Evolutionary conservation across 345 rosid species (phyloP), one percentile per base, ranked within the genome.

Genomic region (Combretum micranthum): DNA sequence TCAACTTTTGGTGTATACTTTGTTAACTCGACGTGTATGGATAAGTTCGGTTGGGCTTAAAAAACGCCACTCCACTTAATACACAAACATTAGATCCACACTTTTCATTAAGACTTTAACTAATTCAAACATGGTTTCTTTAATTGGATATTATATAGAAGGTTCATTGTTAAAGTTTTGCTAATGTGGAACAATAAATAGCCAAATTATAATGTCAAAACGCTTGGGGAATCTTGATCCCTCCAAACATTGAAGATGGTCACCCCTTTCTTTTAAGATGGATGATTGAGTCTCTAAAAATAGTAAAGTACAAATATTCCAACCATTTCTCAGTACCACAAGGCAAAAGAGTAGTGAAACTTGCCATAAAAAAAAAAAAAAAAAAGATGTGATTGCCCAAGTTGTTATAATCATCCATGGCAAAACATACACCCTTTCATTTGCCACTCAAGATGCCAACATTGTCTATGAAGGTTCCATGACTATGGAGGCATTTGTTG

Each of bases 221-320:
- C n/a, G n/a, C 83, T 0, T 75, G 77, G 79, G 86, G 86, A 1
- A 78, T 75, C 9, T 54, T 81, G 4, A 69, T 81, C 52, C 81
- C 86, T 45, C 80, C 86, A 1, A 58, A 73, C 59, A 78, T 81
- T 1, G 79, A 81, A 60, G 86, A 81, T 20, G 71, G 73, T 22
- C 77, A 81, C 62, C 61, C 75, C 16, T 79, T 81, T 0, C 68
- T 81, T 4, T 81, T n/a, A n/a, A 81, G 81, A n/a, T 78, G 81
- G 83, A 73, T 76, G 52, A 59, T 81, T 1, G 86, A 81, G 22
- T 81, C 83, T 17, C 77, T 78, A 3, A 81, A 81, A 55, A 83
- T 83, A 3, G 83, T 81, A 13, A 81, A 81, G 25, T 77, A 68
- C 72, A 66, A 77, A 17, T 78, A 81, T 23, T 10, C 53, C 9